These are phyloP conservation scores for Xylariaceae sp. DNA, from an alignment of 2,329 filamentous ascomycete species.

Conservation along the genomic window DNA sequence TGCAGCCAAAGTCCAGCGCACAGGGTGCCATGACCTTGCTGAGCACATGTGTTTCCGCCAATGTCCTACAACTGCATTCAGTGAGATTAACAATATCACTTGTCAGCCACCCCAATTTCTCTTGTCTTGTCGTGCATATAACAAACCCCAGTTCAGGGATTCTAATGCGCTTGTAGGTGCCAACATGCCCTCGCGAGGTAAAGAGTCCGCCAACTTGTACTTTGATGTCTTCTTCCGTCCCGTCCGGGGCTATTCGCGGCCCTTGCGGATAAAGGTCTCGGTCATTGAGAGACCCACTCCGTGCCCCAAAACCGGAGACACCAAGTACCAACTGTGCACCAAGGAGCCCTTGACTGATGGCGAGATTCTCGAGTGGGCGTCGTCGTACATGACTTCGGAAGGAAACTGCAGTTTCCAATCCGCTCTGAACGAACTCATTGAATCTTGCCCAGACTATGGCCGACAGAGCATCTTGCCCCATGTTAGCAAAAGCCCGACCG, in stretches of 20 bases:
- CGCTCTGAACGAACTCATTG: slow-evolving; percentile 25
- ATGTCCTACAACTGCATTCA: slow-evolving; percentile 22
- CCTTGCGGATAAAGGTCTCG: slow-evolving; percentile 15
- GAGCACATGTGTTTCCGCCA: slow-evolving; percentile 29
- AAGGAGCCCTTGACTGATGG: slow-evolving; percentile 9
- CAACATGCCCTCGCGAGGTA: slow-evolving; percentile 15
- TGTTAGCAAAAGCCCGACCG: slow-evolving; percentile 21
- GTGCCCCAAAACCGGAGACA: slow-evolving; percentile 3
- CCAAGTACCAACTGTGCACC: slow-evolving; percentile 12
- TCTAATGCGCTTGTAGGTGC: slow-evolving; percentile 13
- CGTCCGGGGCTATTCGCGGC: slow-evolving; percentile 5
- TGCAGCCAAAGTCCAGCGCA: slow-evolving; percentile 19
- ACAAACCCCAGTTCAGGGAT: not conserved
- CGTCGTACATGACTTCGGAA: slow-evolving; percentile 23
- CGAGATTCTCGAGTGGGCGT: slow-evolving; percentile 24
- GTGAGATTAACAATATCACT: slow-evolving; percentile 24
- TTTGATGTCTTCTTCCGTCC: slow-evolving; percentile 21
- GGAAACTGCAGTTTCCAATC: slow-evolving; percentile 24
- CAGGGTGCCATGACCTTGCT: slow-evolving; percentile 20
- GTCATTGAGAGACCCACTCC: slow-evolving; percentile 15
- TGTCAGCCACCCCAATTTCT: slow-evolving; percentile 11
- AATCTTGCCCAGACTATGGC: slow-evolving; percentile 19
- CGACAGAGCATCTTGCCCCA: slow-evolving; percentile 21
- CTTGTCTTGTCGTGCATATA: not conserved
- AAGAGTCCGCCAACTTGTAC: slow-evolving; percentile 3